These are phyloP conservation scores for Verticillium nonalfalfae DNA, from an alignment of 2,329 filamentous ascomycete species.

Conservation along the genomic window DNA sequence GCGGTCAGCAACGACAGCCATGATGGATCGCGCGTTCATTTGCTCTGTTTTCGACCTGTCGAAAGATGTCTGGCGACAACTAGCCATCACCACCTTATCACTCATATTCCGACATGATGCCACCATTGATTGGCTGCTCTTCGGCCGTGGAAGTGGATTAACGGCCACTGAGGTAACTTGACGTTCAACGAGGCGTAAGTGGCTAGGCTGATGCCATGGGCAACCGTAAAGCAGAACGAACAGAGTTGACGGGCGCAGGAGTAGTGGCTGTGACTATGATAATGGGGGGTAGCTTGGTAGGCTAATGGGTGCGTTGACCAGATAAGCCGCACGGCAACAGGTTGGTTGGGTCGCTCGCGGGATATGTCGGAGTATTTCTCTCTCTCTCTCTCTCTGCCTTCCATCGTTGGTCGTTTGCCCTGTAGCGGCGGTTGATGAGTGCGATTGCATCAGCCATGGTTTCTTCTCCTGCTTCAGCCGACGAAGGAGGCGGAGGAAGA, in stretches of 20 bases:
- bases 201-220: background rate
- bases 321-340: background rate
- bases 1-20: too few species aligned
- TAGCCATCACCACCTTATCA: too few species aligned
- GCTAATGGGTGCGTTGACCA: background rate
- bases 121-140: too few species aligned
- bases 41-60: too few species aligned
- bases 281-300: background rate
- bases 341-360: background rate
- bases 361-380: background rate
- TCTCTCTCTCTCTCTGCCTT: background rate
- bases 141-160: too few species aligned
- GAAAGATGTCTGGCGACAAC: too few species aligned
- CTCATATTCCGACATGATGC: too few species aligned
- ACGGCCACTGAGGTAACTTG: background rate
- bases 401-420: too few species aligned
- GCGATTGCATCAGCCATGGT: background rate
- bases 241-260: background rate
- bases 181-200: background rate
- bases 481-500: too few species aligned
- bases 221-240: background rate
- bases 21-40: too few species aligned
- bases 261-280: background rate
- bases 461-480: background rate
- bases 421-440: too few species aligned